Evolutionary conservation across 208 protist genomes (phyloP), one percentile per base, ranked within the genome.

Genomic region (Leishmania braziliensis): DNA sequence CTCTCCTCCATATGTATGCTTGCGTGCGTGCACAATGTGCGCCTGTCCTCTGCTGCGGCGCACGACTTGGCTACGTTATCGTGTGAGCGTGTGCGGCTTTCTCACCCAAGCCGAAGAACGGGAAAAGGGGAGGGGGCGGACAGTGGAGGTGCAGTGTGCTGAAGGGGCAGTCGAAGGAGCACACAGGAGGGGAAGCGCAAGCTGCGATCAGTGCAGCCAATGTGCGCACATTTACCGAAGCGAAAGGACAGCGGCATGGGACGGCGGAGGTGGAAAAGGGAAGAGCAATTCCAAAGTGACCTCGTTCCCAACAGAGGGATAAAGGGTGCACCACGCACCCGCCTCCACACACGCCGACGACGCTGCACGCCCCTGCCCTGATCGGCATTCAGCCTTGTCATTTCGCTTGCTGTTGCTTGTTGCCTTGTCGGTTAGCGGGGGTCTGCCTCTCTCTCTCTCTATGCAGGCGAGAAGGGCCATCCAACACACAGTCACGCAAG

Each of bases 1-100:
- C 91, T 93, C 73, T 97, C 92, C 76, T 87, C 83, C 86, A 92
- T 92, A 18, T 23, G 54, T 63, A 18, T 65, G 53, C 29, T 1
- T 51, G 74, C 5, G 74, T 29, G 14, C 33, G 74, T 68, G 0
- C 53, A 39, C 29, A 10, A 51, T 54, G 70, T 2, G n/a, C 26
- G 48, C 43, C 9, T 76, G 33, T 76, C 5, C 23, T 46, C 26
- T 33, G 46, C 33, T 50, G 69, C 23, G 20, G 43, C 53, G 46
- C 48, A 33, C 43, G 46, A 16, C 39, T 9, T 75, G 39, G 5
- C 23, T 53, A 53, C 69, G 69, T 53, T 51, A 51, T 51, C 26
- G 2, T 39, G 26, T 68, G 10, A 39, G 29, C 20, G 62, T 68
- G 62, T 29, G 62, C 62, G 29, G 62, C 62, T 12, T 68, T 68